Evolutionary conservation across 2,329 filamentous ascomycete species (phyloP), one percentile per base, ranked within the genome.

Genomic region (Elsinoe perseae): DNA sequence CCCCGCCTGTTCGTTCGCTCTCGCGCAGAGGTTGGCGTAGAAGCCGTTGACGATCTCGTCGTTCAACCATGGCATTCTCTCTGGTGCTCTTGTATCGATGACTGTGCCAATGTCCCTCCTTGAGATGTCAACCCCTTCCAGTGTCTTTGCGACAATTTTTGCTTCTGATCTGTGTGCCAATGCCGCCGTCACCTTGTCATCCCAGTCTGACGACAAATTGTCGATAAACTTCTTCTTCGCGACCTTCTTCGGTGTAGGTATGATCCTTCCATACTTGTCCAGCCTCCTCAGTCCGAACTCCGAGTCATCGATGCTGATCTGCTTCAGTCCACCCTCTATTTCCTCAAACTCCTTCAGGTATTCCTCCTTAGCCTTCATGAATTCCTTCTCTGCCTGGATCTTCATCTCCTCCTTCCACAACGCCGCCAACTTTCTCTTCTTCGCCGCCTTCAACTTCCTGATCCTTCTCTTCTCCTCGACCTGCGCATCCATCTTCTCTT

Each of bases 1-100:
- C 23, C 82, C 82, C 25, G 76, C 77, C 28, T 77, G 71, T 57
- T 75, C 70, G 65, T 86, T 85, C 63, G 68, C 73, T 50, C 72
- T 73, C 55, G 77, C 59, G 21, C 83, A 81, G 12, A 89, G 71
- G 64, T 81, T 79, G 25, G 77, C 70, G 23, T 89, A 75, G 48
- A 81, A 80, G 12, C 80, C 80, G 62, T 89, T 87, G 62, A 92
- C 80, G 52, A 86, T 80, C 62, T 87, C 84, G 66, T 91, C 87
- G 61, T 91, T 90, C 5, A 92, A 77, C 87, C 87, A 92, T 73
- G 14, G 85, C 40, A 44, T 44, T 10, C 23, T 23, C 2, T 44
- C 40, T 12, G 40, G 40, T 10, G 20, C 25, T n/a, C 40, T 44
- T 74, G 3, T 70, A 68, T 3, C 75, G 58, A 3, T 44, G 20